Percentiles rank a stretch among this genome's conserved stretches.
Evolutionary conservation across 2,329 filamentous ascomycete genomes (phyloP).

Genomic region (Ophiostoma ulmi): DNA sequence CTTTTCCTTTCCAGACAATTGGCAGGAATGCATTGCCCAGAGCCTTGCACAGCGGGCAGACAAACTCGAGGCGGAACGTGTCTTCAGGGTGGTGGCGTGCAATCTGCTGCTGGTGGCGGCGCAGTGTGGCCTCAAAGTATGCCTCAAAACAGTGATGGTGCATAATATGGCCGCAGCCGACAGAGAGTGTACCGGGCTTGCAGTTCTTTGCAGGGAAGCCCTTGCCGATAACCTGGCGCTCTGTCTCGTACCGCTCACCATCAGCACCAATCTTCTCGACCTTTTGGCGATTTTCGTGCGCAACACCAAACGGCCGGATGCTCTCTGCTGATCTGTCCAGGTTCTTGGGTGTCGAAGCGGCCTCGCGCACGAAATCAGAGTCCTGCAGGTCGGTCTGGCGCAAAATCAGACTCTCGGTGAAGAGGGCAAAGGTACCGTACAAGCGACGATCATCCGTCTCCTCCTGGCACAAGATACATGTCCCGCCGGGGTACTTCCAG

Average conservation of each 20-base stretch:
- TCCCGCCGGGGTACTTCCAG: slow-evolving; percentile 88
- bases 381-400: slow-evolving; percentile 82
- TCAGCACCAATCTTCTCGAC: slow-evolving; percentile 70
- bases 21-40: slow-evolving; percentile 92
- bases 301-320: slow-evolving; percentile 83
- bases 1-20: slow-evolving; percentile 89
- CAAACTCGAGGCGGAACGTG: slow-evolving; percentile 75
- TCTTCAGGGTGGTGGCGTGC: slow-evolving; percentile 89
- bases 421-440: slow-evolving; percentile 88
- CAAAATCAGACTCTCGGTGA: slow-evolving; percentile 79
- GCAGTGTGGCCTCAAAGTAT: slow-evolving; percentile 77
- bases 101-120: slow-evolving; percentile 86
- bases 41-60: slow-evolving; percentile 94
- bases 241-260: slow-evolving; percentile 65
- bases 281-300: slow-evolving; percentile 74
- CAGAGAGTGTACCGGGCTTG: slow-evolving; percentile 71
- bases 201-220: slow-evolving; percentile 71
- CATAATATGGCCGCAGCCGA: slow-evolving; percentile 97
- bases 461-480: slow-evolving; percentile 94
- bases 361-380: slow-evolving; percentile 77
- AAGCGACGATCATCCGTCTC: slow-evolving; percentile 83
- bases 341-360: slow-evolving; percentile 68
- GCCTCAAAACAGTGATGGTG: slow-evolving; percentile 93
- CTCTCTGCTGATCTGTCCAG: slow-evolving; percentile 80
- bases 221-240: slow-evolving; percentile 79